A percentile compares a stretch with the other conserved stretches of the same genome.
These are phyloP conservation scores for Trapa incisa DNA, from an alignment of 345 rosid genomes.

Conservation along the genomic window DNA sequence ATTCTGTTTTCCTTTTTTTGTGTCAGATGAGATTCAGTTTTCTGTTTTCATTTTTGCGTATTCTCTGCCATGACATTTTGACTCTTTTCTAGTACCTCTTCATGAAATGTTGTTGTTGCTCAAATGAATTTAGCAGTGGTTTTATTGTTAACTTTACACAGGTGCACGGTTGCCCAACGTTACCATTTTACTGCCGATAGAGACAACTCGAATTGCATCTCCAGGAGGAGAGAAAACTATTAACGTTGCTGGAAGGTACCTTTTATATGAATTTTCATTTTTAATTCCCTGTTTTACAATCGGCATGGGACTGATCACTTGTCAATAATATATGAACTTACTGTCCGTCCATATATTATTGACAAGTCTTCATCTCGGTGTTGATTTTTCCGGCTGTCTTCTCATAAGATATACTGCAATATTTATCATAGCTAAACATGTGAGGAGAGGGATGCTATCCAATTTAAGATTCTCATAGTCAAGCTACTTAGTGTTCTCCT, in stretches of 20 bases:
- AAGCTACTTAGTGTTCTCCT: neutral
- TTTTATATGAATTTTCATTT: neutral
- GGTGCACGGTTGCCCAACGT: constrained; percentile 72
- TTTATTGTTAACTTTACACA: constrained; percentile 14
- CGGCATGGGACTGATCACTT: neutral
- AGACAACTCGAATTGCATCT: constrained; percentile 32
- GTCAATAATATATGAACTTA: neutral
- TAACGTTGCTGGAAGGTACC: constrained; percentile 61
- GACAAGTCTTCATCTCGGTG: too few relatives aligned
- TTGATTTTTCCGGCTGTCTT: neutral
- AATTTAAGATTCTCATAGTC: neutral
- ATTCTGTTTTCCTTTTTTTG: too few relatives aligned
- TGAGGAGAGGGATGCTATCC: neutral
- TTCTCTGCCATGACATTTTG: neutral
- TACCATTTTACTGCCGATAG: constrained; percentile 51
- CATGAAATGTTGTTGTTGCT: neutral
- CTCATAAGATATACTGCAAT: neutral
- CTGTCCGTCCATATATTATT: too few relatives aligned
- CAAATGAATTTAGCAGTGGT: neutral
- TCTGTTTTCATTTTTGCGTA: too few relatives aligned
- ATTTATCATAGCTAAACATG: neutral
- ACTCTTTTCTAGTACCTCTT: neutral
- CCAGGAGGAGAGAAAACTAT: constrained; percentile 46
- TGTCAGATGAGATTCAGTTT: too few relatives aligned
- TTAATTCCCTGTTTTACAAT: neutral